Evolutionary conservation across 257 asterid species (phyloP).

Genomic region (Apocynum venetum): DNA sequence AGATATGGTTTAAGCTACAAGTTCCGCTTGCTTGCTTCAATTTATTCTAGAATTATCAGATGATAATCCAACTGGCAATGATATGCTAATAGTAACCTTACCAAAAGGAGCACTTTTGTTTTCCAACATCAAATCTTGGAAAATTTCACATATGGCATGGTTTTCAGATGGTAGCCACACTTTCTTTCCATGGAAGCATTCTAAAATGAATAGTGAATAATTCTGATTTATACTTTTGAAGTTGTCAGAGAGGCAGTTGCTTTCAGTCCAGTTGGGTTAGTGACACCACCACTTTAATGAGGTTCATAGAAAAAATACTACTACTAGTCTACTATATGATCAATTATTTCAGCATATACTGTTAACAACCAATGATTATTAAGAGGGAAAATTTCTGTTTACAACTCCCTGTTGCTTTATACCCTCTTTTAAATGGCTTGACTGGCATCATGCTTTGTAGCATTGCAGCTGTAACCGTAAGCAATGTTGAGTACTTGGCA

Average conservation of each 20-base stretch:
- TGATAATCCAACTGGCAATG: neutral
- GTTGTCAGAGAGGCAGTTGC: neutral
- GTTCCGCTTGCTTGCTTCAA: neutral
- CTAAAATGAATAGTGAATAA: neutral
- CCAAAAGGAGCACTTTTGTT: neutral
- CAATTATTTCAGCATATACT: neutral
- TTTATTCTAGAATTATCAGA: neutral
- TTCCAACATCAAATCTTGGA: neutral
- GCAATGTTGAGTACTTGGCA: neutral
- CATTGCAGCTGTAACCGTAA: neutral
- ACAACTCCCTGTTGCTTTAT: neutral
- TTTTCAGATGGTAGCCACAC: neutral
- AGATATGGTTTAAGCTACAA: neutral
- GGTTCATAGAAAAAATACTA: neutral
- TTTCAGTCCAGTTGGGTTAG: neutral
- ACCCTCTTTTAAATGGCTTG: neutral
- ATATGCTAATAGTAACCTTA: neutral
- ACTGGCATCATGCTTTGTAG: neutral
- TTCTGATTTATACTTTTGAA: neutral
- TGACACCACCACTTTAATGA: neutral
- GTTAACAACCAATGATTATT: neutral
- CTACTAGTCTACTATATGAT: neutral
- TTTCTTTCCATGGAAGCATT: neutral
- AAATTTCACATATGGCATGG: neutral
- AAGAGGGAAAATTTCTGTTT: neutral